phyloP scores from a whole-genome alignment of 2,329 filamentous ascomycete species.

The Neurospora crassa region DNA sequence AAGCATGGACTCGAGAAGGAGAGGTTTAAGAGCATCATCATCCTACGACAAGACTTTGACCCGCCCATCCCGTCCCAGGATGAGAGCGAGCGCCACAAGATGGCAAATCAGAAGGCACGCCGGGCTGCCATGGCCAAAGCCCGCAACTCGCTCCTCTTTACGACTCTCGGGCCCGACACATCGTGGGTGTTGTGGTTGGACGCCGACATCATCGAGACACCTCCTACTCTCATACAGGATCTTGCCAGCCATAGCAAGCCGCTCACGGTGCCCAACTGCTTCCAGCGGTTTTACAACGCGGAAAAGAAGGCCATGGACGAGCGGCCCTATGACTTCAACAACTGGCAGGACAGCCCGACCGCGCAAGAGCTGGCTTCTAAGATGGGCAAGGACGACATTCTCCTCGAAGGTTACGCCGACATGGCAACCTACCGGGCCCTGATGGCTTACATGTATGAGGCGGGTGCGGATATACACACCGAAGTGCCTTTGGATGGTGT shows the following conservation, averaged over 20 bases:
- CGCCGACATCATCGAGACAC: slow-evolving; percentile 83
- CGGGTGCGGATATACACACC: slow-evolving; percentile 44
- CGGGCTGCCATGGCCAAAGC: slow-evolving; percentile 88
- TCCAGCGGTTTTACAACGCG: slow-evolving; percentile 69
- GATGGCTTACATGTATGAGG: slow-evolving; percentile 72
- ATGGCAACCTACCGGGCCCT: slow-evolving; percentile 86
- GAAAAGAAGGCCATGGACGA: slow-evolving; percentile 61
- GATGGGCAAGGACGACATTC: slow-evolving; percentile 85
- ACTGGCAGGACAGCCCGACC: slow-evolving; percentile 82
- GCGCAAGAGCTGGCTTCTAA: slow-evolving; percentile 65
- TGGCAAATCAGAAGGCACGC: slow-evolving; percentile 78
- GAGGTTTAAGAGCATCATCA: slow-evolving; percentile 87
- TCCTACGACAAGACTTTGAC: slow-evolving; percentile 91
- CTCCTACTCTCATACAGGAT: slow-evolving; percentile 78
- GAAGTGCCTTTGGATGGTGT: slow-evolving; percentile 83
- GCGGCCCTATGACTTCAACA: slow-evolving; percentile 93
- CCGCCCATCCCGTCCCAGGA: slow-evolving; percentile 69
- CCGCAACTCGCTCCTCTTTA: slow-evolving; percentile 90
- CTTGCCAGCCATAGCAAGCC: slow-evolving; percentile 78
- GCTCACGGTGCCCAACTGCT: slow-evolving; percentile 94
- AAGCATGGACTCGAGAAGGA: slow-evolving; percentile 63
- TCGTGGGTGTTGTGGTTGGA: slow-evolving; percentile 98
- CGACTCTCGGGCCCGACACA: slow-evolving; percentile 79
- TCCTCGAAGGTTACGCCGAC: slow-evolving; percentile 87
- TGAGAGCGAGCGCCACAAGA: slow-evolving; percentile 84